Percentiles rank a stretch among this genome's conserved stretches.
These are phyloP conservation scores for Scytalidium lignicola DNA, from an alignment of 2,329 filamentous ascomycete genomes.

Conservation along the genomic window DNA sequence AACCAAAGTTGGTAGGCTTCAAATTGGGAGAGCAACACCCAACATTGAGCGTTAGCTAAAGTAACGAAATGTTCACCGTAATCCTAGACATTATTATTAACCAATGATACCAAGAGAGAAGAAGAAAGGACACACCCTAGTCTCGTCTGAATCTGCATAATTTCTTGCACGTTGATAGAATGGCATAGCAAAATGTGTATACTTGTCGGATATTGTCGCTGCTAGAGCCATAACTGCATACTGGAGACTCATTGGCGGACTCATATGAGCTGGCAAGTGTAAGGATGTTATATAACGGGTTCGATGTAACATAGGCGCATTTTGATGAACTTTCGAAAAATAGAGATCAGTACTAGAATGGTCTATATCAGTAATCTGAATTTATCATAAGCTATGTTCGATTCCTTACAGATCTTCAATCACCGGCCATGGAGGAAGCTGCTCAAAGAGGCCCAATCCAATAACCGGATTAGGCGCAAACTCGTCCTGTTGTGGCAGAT, in stretches of 20 bases:
- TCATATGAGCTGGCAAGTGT: slow-evolving; percentile 74
- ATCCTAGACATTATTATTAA: neutral
- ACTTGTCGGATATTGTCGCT: slow-evolving; percentile 76
- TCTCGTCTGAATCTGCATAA: slow-evolving; percentile 81
- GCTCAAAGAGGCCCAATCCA: slow-evolving; percentile 59
- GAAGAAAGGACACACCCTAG: slow-evolving; percentile 50
- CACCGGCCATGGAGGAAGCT: slow-evolving; percentile 58
- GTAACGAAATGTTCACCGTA: slow-evolving; percentile 38
- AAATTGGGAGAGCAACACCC: slow-evolving; percentile 54
- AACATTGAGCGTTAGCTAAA: slow-evolving; percentile 56
- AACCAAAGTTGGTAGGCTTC: slow-evolving; percentile 68
- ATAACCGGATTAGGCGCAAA: slow-evolving; percentile 38
- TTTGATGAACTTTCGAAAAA: slow-evolving; percentile 82
- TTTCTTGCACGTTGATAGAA: slow-evolving; percentile 86
- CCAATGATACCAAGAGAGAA: too few relatives aligned
- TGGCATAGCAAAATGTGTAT: slow-evolving; percentile 67
- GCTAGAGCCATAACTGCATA: slow-evolving; percentile 92
- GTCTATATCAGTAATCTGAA: neutral
- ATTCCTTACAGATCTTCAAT: slow-evolving; percentile 71
- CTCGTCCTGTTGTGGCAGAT: slow-evolving; percentile 66
- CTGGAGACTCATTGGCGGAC: slow-evolving; percentile 77
- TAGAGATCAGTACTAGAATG: slow-evolving; percentile 68
- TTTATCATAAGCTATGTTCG: slow-evolving; percentile 18
- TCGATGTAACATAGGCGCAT: slow-evolving; percentile 78
- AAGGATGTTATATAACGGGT: slow-evolving; percentile 79